phyloP scores from a whole-genome alignment of 2,329 filamentous ascomycete species.

The Sporothrix inflata region DNA sequence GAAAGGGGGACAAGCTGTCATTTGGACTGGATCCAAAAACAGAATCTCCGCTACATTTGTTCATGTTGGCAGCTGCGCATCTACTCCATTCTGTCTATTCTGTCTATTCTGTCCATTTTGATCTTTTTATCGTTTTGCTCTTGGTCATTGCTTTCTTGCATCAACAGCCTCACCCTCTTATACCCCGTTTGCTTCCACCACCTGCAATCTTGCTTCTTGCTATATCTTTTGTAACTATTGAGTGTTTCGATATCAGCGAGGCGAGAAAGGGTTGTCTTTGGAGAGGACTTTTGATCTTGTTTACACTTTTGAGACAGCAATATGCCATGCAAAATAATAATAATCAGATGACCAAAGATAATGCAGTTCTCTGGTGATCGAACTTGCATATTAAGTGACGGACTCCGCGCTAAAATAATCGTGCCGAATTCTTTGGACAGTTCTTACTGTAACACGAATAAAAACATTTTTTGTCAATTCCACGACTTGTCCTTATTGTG shows the following conservation, averaged over 20 bases:
- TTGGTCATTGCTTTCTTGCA: slow-evolving; percentile 14
- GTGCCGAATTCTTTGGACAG: too few species aligned
- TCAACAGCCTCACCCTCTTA: not conserved
- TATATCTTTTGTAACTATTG: not conserved
- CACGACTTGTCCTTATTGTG: not conserved
- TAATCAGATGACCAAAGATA: not conserved
- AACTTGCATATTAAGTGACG: too few species aligned
- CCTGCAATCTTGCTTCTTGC: not conserved
- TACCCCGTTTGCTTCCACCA: slow-evolving; percentile 6
- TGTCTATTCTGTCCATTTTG: too few species aligned
- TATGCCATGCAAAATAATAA: not conserved
- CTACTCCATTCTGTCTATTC: not conserved
- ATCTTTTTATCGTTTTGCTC: not conserved
- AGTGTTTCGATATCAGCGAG: slow-evolving; percentile 16
- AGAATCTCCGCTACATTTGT: not conserved
- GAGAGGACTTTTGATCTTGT: slow-evolving; percentile 12
- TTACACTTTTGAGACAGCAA: not conserved
- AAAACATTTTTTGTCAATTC: too few species aligned
- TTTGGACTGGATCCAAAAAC: slow-evolving; percentile 1
- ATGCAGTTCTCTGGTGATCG: not conserved
- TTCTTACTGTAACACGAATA: too few species aligned
- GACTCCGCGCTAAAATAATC: too few species aligned
- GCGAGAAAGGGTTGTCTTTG: not conserved
- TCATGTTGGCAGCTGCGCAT: slow-evolving; percentile 1
- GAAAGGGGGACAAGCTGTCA: not conserved